Evolutionary conservation across 176 grass and related monocot genomes (phyloP).

Genomic region (Poa annua): DNA sequence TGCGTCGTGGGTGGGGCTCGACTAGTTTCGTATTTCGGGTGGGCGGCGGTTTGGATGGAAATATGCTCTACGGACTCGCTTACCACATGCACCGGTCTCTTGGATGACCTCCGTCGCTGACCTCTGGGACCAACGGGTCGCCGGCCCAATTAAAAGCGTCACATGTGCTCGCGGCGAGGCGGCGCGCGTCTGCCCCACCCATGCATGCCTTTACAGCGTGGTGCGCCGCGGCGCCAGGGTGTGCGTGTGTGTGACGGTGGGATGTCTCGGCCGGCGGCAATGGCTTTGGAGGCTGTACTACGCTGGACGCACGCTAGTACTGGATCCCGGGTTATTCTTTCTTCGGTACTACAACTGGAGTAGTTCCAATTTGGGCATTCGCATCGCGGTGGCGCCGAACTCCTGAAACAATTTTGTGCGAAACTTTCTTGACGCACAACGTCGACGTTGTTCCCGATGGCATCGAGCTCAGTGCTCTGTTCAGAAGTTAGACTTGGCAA

Average conservation of each 20-base stretch:
- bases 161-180: conserved; percentile 16
- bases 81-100: too few species aligned
- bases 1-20: conserved; percentile 19
- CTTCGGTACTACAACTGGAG: neutral
- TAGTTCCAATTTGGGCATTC: neutral
- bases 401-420: too few species aligned
- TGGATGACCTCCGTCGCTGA: too few species aligned
- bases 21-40: neutral
- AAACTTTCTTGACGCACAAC: too few species aligned
- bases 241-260: neutral
- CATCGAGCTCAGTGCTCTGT: too few species aligned
- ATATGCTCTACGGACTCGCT: conserved; percentile 33
- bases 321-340: neutral
- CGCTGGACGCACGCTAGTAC: neutral
- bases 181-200: too few species aligned
- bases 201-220: conserved; percentile 44
- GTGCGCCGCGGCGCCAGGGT: conserved; percentile 40
- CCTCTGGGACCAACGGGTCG: too few species aligned
- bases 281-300: neutral
- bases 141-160: too few species aligned
- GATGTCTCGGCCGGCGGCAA: neutral
- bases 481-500: too few species aligned
- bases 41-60: conserved; percentile 29
- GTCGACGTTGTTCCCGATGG: too few species aligned
- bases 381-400: too few species aligned